Evolutionary conservation across 352 stramenopile species (phyloP).

Genomic region (Phytophthora brassicae): DNA sequence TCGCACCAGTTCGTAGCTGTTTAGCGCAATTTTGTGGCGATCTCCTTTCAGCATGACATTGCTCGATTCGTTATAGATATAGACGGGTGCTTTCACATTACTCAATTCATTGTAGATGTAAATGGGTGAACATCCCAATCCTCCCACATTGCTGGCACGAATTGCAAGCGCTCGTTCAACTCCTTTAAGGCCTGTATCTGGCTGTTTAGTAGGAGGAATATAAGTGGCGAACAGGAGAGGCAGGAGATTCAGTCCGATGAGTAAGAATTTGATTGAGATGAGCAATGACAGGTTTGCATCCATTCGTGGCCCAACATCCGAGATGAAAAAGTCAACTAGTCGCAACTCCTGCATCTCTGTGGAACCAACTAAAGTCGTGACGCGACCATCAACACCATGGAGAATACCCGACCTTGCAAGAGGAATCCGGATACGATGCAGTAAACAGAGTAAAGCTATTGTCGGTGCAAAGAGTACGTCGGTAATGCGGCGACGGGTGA

Average conservation of each 20-base stretch:
- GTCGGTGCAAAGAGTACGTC: slow-evolving; percentile 43
- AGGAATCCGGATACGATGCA: slow-evolving; percentile 35
- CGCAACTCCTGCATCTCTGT: slow-evolving; percentile 30
- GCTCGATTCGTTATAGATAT: slow-evolving; percentile 15
- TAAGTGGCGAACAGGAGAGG: slow-evolving; percentile 34
- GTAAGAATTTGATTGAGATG: slow-evolving; percentile 46
- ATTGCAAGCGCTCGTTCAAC: slow-evolving; percentile 34
- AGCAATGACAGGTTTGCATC: slow-evolving; percentile 36
- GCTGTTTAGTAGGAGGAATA: slow-evolving; percentile 28
- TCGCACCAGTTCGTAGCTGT: slow-evolving; percentile 41
- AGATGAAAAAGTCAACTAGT: slow-evolving; percentile 44
- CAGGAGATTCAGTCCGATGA: slow-evolving; percentile 40
- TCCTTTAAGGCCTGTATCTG: slow-evolving; percentile 15
- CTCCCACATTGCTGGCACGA: slow-evolving; percentile 28
- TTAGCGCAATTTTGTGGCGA: slow-evolving; percentile 17
- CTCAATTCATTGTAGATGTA: slow-evolving; percentile 22
- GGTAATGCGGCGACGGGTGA: slow-evolving; percentile 33
- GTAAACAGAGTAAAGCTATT: slow-evolving; percentile 34
- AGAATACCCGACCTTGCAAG: slow-evolving; percentile 16
- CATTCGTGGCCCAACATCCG: slow-evolving; percentile 28
- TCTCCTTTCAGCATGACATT: slow-evolving; percentile 1
- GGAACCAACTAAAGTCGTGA: slow-evolving; percentile 31
- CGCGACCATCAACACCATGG: slow-evolving; percentile 33
- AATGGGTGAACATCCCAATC: slow-evolving; percentile 23
- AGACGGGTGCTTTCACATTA: slow-evolving; percentile 16